Base-by-base conservation (phyloP, 768 basidiomycete species). In the Clitopilus passeckerianus region DNA sequence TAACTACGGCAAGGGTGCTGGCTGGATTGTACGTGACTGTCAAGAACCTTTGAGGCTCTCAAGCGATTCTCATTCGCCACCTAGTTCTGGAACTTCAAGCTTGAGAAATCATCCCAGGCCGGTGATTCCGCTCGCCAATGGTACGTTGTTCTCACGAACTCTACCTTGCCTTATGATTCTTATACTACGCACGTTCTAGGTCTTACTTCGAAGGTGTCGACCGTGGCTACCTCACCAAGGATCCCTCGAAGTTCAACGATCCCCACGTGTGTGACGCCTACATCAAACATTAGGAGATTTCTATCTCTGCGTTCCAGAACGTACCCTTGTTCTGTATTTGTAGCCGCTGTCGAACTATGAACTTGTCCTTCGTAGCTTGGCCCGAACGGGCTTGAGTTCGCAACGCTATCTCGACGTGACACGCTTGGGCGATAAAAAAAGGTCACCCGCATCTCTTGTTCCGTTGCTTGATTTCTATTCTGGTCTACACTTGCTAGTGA, bases 261-360 rank as follows among this genome's bases (percentile, higher is more conserved):
- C 77, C 83, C 0, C 65, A 82, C 58, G 89, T 91, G n/a, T 91
- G 89, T 65, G 83, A 68, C 27, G 75, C 79, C 0, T 90, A 84
- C 66, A 66, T 72, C 58, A 66, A 61, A 24, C 27, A 55, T 33
- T 37, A 33, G 30, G 15, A 23, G 54, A 33, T 16, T 22, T 23
- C 2, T 18, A 33, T 52, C 34, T 5, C 22, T 59, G 22, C 16
- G 6, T 24, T 53, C 23, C 10, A 9, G 15, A 24, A 33, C 22
- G 2, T 9, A 53, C 53, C 23, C 20, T 53, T 23, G 15, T n/a
- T 5, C 33, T 23, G 5, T 33, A 30, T 30, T 30, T 30, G 27
- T 30, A 30, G 7, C 27, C 27, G 27, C 27, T 30, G 27, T 30
- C 27, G 27, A 4, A 30, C 27, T 30, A 30, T 30, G 27, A n/a